Base-by-base conservation (phyloP, 2,329 filamentous ascomycete genomes). In the Colletotrichum karsti region DNA sequence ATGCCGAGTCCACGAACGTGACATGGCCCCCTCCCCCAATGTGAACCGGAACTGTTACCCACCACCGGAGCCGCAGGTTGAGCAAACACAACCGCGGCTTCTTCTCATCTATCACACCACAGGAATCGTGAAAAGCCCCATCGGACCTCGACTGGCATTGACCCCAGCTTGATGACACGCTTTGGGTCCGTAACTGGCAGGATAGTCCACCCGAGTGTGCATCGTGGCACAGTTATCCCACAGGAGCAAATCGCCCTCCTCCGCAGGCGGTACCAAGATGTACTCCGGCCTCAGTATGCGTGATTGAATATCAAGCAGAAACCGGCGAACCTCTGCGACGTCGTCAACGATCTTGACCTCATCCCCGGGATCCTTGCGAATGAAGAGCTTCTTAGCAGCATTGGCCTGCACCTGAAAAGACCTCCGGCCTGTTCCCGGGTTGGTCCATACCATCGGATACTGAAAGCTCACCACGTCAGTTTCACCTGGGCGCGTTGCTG, bases 401-500 rank as follows among this genome's bases (percentile, higher is more conserved):
- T 82, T 79, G 13, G 78, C 78, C 62, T 84, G 82, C 20, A 84
- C 81, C 72, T 80, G 78, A 67, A 84, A 81, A 5, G 80, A 79
- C 48, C 78, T 80, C 54, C 81, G 79, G 7, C 78, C 78, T 0
- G 80, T 78, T 3, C 77, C 73, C 0, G 82, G 82, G 58, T 83
- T 84, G 12, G 82, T 74, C 82, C 82, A 84, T 2, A 83, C 82
- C 77, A 84, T 80, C 1, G 83, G 82, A 69, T 84, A 84, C 63
- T 62, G 3, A 3, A 10, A 3, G 37, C n/a, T 55, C 9, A 18
- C 7, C 7, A 28, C 5, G 28, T 26, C 8, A 46, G 12, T 15
- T 6, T 15, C 12, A 6, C 5, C 5, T 46, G 20, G 12, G 9
- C 7, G 2, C 13, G 7, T 22, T n/a, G n/a, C n/a, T 2, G 10